These are phyloP conservation scores for Epichloe hybrida DNA, from an alignment of 2,329 filamentous ascomycete genomes.

Conservation along the genomic window DNA sequence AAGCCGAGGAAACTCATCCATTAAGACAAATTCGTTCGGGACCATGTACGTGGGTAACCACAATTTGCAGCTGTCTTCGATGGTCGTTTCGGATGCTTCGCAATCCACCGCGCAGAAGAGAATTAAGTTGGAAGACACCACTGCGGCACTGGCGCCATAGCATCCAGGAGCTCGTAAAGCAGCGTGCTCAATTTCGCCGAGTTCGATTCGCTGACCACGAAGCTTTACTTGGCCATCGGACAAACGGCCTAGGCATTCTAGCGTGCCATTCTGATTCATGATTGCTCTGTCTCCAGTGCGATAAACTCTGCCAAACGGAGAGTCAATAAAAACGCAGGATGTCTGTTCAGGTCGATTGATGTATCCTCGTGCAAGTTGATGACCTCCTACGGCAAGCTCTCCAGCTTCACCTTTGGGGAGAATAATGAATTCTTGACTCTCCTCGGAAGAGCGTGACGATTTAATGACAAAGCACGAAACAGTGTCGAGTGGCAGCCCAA, in stretches of 20 bases:
- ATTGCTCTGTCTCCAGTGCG: conserved; percentile 74
- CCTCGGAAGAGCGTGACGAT: conserved; percentile 19
- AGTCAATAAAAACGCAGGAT: conserved; percentile 52
- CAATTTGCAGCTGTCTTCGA: conserved; percentile 48
- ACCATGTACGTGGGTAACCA: conserved; percentile 82
- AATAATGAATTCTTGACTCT: conserved; percentile 29
- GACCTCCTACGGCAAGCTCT: conserved; percentile 69
- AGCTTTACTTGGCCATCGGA: conserved; percentile 74
- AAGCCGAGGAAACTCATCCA: conserved; percentile 55
- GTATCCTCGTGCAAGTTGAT: conserved; percentile 69
- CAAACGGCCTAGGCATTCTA: conserved; percentile 78
- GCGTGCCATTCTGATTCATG: conserved; percentile 49
- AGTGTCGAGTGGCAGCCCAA: conserved; percentile 67
- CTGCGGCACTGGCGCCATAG: conserved; percentile 50
- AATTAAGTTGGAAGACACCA: conserved; percentile 57
- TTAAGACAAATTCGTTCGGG: conserved; percentile 55
- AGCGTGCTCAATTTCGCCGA: conserved; percentile 65
- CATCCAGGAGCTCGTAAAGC: conserved; percentile 47
- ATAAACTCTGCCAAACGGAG: conserved; percentile 58
- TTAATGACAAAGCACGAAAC: conserved; percentile 64
- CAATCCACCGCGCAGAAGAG: conserved; percentile 53
- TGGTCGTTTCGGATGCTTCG: conserved; percentile 18
- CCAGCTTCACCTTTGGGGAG: conserved; percentile 55
- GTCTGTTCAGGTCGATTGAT: conserved; percentile 72
- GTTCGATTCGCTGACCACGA: conserved; percentile 68